Percentiles rank a stretch among this genome's conserved stretches.
phyloP scores from a whole-genome alignment of 352 stramenopile genomes.

The Phytophthora ohioensis region DNA sequence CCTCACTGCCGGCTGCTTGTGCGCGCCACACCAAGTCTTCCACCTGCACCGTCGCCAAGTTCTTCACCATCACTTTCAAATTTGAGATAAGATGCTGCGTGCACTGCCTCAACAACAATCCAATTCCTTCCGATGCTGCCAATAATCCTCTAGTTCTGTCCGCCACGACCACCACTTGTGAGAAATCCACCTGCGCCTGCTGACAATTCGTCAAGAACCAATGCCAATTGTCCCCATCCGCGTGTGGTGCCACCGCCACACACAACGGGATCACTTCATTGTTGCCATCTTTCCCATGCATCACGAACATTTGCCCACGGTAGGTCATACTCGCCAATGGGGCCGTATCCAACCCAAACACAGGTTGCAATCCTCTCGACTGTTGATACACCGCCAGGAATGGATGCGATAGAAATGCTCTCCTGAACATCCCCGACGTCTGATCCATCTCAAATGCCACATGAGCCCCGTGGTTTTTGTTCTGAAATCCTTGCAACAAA shows the following conservation, averaged over 20 bases:
- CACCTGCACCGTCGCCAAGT: constrained; percentile 39
- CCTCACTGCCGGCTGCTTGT: constrained; percentile 43
- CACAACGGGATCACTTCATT: constrained; percentile 35
- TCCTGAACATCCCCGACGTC: constrained; percentile 28
- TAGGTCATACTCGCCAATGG: constrained; percentile 45
- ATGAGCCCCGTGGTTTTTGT: constrained; percentile 38
- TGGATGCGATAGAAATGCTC: constrained; percentile 41
- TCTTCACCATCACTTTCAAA: constrained; percentile 45
- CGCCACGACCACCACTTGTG: constrained; percentile 20
- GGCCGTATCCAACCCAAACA: constrained; percentile 39
- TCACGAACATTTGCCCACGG: constrained; percentile 41
- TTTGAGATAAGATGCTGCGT: constrained; percentile 41
- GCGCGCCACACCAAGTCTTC: constrained; percentile 49
- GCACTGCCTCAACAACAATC: constrained; percentile 36
- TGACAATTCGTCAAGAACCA: constrained; percentile 49
- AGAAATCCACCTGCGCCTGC: constrained; percentile 39
- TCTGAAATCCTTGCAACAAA: constrained; percentile 38
- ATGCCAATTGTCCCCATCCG: constrained; percentile 34
- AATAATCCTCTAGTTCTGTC: constrained; percentile 34
- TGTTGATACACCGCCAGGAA: constrained; percentile 37
- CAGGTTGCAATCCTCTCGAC: constrained; percentile 31
- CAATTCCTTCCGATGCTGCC: constrained; percentile 24
- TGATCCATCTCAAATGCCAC: constrained; percentile 37
- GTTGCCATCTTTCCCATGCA: constrained; percentile 43
- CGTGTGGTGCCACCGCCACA: constrained; percentile 35